phyloP scores from a whole-genome alignment of 2,329 filamentous ascomycete genomes.

The Xylaria hypoxylon region DNA sequence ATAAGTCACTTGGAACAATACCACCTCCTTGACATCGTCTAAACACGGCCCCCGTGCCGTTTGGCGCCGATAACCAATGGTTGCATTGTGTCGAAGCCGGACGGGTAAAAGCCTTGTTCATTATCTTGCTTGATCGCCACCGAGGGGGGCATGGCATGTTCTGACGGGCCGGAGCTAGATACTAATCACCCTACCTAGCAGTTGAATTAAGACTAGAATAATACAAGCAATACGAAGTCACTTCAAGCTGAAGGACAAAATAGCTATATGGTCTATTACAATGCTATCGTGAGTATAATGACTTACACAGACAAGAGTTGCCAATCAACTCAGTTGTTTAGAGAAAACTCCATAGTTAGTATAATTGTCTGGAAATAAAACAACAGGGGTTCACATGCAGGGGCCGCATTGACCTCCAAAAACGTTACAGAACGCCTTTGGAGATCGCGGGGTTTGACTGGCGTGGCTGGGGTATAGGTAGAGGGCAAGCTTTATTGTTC shows the following conservation, averaged over 20 bases:
- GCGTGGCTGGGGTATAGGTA: background rate
- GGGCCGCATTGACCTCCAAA: conserved; percentile 4
- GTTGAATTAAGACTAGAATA: background rate
- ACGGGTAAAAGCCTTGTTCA: conserved; percentile 38
- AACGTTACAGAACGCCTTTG: conserved; percentile 20
- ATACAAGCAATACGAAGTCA: background rate
- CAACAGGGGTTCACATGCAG: conserved; percentile 30
- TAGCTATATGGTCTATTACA: background rate
- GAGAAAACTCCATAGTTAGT: conserved; percentile 3
- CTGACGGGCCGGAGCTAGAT: background rate
- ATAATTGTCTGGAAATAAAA: conserved; percentile 4
- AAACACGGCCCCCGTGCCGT: background rate
- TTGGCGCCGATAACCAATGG: conserved; percentile 22
- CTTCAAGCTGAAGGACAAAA: background rate
- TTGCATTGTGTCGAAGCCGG: conserved; percentile 12
- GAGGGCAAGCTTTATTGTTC: background rate
- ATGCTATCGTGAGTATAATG: background rate
- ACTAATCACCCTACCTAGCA: no score
- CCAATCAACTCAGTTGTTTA: conserved; percentile 1
- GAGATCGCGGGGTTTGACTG: conserved; percentile 10
- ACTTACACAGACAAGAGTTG: conserved; percentile 6
- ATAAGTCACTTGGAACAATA: conserved; percentile 11
- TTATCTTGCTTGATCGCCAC: conserved; percentile 45
- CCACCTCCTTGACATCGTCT: conserved; percentile 26
- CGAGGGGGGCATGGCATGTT: conserved; percentile 35